phyloP scores from a whole-genome alignment of 2,329 filamentous ascomycete species.

The Lachnellula subtilissima region DNA sequence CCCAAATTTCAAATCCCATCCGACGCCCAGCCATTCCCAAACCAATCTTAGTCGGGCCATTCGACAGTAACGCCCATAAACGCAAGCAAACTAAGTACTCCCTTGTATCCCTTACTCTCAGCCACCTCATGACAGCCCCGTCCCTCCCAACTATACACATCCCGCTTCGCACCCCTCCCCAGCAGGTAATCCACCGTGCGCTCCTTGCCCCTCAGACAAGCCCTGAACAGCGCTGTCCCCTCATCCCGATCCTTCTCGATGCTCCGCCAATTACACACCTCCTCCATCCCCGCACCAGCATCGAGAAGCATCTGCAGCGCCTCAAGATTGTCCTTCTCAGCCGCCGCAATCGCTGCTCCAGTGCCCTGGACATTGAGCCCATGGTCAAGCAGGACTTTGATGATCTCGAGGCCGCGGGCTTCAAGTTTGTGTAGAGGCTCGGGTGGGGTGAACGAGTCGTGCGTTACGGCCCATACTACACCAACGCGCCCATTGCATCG shows the following conservation, averaged over 20 bases:
- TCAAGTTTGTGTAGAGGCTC: too few species aligned
- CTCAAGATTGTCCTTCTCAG: background rate
- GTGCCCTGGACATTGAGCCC: background rate
- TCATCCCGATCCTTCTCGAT: background rate
- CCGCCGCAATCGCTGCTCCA: background rate
- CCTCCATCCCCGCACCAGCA: constrained; percentile 1
- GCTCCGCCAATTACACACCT: background rate
- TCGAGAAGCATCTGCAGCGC: background rate
- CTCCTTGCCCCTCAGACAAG: background rate
- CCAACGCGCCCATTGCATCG: background rate
- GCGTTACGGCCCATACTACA: background rate
- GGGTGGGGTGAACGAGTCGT: background rate
- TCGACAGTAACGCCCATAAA: background rate
- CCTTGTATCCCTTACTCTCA: background rate
- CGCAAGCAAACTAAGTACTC: background rate
- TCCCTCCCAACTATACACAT: background rate
- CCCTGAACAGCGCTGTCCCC: constrained; percentile 5
- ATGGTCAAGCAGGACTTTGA: background rate
- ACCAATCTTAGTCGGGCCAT: background rate
- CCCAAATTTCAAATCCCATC: too few species aligned
- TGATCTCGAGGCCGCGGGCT: background rate
- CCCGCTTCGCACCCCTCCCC: background rate
- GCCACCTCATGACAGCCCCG: background rate
- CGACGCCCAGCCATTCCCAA: too few species aligned
- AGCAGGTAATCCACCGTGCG: background rate